Conservation (phyloP, 1,284 basidiomycete species). For the Ustilago tritici region DNA sequence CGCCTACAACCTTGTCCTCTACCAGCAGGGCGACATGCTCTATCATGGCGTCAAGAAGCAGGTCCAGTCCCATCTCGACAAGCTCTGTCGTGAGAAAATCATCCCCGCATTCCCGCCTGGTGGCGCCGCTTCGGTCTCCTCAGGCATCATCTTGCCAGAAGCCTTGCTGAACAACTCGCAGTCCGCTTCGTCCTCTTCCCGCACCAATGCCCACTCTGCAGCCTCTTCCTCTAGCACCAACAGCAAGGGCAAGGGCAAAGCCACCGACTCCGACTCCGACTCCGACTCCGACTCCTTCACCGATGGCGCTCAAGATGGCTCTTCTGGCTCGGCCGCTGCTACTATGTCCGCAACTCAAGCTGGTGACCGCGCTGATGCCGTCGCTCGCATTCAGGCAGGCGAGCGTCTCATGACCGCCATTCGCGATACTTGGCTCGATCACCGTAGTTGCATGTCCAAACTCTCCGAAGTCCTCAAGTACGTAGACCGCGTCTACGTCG, state of each 20-base stretch:
- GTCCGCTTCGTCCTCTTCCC: conserved; percentile 25
- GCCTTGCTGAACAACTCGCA: conserved; percentile 68
- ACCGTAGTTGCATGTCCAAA: conserved; percentile 88
- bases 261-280: conserved; percentile 18
- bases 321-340: conserved; percentile 24
- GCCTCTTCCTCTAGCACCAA: conserved; percentile 2
- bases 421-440: conserved; percentile 92
- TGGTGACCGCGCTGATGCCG: conserved; percentile 58
- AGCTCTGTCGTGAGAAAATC: conserved; percentile 81
- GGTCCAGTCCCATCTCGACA: conserved; percentile 84
- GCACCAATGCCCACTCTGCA: conserved; percentile 20
- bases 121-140: conserved; percentile 70
- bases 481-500: conserved; percentile 75
- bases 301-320: conserved; percentile 8
- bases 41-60: conserved; percentile 88
- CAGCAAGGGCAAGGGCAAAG: conserved; percentile 57
- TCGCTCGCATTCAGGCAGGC: conserved; percentile 74
- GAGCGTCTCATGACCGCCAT: conserved; percentile 87
- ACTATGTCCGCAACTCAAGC: conserved; percentile 50
- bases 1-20: conserved; percentile 66
- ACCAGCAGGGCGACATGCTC: conserved; percentile 83
- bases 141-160: conserved; percentile 71
- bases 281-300: conserved; percentile 14
- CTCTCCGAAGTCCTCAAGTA: conserved; percentile 92
- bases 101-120: conserved; percentile 81